Evolutionary conservation across 208 protist species (phyloP).

Genomic region (Sergeia podlipaevii): DNA sequence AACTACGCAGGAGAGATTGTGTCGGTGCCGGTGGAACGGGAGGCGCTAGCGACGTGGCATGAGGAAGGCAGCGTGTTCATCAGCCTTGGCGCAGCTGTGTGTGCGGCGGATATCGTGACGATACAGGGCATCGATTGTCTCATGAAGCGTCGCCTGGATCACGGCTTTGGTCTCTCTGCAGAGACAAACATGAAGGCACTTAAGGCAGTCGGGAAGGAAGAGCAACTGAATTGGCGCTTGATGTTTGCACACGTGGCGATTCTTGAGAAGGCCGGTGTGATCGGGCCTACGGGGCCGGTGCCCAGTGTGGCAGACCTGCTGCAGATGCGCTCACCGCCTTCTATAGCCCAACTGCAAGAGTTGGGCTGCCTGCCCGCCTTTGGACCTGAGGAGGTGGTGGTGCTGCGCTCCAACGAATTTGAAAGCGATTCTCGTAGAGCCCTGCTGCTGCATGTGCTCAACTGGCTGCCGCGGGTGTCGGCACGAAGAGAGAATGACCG

Average conservation of each 20-base stretch:
- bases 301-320: slow-evolving; percentile 58
- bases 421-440: slow-evolving; percentile 33
- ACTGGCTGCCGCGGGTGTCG: slow-evolving; percentile 50
- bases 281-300: slow-evolving; percentile 37
- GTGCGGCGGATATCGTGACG: slow-evolving; percentile 36
- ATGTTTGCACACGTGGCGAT: slow-evolving; percentile 54
- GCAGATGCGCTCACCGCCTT: slow-evolving; percentile 14
- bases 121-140: slow-evolving; percentile 52
- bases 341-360: slow-evolving; percentile 13
- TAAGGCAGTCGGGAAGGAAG: slow-evolving; percentile 5
- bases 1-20: slow-evolving; percentile 57
- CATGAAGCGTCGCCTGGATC: slow-evolving; percentile 60
- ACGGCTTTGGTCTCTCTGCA: slow-evolving; percentile 67
- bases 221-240: slow-evolving; percentile 25
- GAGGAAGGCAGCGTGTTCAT: slow-evolving; percentile 58
- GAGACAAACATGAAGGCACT: slow-evolving; percentile 42
- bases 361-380: neutral
- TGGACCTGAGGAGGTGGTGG: neutral
- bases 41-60: slow-evolving; percentile 47
- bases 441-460: slow-evolving; percentile 59
- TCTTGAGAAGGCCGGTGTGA: slow-evolving; percentile 50
- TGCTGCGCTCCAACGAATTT: slow-evolving; percentile 9
- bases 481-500: slow-evolving; percentile 1
- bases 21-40: slow-evolving; percentile 46
- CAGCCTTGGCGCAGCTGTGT: slow-evolving; percentile 50